Percentiles rank a stretch among this genome's conserved stretches.
phyloP scores from a whole-genome alignment of 805 yeast species.

The Candida andamanensis region DNA sequence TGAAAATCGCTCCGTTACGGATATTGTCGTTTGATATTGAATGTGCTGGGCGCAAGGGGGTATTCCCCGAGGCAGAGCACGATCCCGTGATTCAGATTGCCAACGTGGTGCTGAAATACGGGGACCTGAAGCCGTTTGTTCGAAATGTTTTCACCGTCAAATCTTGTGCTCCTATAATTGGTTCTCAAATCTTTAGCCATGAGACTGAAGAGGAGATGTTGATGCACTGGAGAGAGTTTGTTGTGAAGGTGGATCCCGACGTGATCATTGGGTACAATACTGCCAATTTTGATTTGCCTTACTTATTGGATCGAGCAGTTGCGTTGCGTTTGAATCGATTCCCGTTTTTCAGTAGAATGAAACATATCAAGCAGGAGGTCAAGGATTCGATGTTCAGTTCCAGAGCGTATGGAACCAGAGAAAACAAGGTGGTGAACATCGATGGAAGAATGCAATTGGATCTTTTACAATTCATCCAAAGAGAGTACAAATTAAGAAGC shows the following conservation, averaged over 20 bases:
- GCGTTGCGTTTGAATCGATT: constrained; percentile 63
- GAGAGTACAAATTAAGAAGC: constrained; percentile 92
- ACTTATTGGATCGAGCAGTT: constrained; percentile 78
- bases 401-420: constrained; percentile 94
- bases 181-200: constrained; percentile 80
- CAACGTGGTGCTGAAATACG: constrained; percentile 81
- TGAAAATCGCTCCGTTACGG: constrained; percentile 88
- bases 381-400: constrained; percentile 84
- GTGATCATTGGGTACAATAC: constrained; percentile 95
- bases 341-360: constrained; percentile 83
- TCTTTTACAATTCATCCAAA: constrained; percentile 83
- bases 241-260: constrained; percentile 85
- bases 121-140: constrained; percentile 83
- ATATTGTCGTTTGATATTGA: constrained; percentile 94
- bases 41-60: constrained; percentile 96
- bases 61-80: constrained; percentile 89
- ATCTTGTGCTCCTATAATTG: constrained; percentile 89
- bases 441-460: constrained; percentile 97
- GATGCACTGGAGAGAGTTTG: constrained; percentile 79
- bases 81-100: constrained; percentile 98
- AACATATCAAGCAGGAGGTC: constrained; percentile 63
- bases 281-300: constrained; percentile 92
- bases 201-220: constrained; percentile 78
- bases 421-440: constrained; percentile 82
- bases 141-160: constrained; percentile 92